Conservation (phyloP, 208 protist genomes). For the Trypanosoma grayi region DNA sequence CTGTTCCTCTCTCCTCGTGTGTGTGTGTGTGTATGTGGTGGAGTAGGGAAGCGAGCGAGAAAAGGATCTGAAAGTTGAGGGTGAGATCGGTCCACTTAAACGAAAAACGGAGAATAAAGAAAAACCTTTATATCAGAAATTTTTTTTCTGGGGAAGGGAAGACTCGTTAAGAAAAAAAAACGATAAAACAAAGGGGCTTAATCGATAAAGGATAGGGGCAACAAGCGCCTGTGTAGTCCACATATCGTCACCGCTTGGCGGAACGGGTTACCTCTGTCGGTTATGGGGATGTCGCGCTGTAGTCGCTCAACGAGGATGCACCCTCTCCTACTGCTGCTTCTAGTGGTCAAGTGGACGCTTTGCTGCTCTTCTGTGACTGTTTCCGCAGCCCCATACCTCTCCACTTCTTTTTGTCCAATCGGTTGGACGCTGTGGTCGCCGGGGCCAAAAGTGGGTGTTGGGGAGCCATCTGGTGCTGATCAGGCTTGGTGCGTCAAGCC, state of each 20-base stretch:
- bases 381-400: not conserved
- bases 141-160: not conserved
- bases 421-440: slow-evolving; percentile 8
- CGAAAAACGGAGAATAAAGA: too few relatives aligned
- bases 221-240: too few relatives aligned
- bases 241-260: too few relatives aligned
- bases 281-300: not conserved
- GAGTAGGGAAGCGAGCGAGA: too few relatives aligned
- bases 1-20: too few relatives aligned
- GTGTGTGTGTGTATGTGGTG: too few relatives aligned
- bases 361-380: not conserved
- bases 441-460: not conserved
- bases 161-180: slow-evolving; percentile 20
- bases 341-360: not conserved
- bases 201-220: too few relatives aligned
- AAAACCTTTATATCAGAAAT: too few relatives aligned
- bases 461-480: not conserved
- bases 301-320: too few relatives aligned
- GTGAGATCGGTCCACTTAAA: too few relatives aligned
- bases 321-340: not conserved
- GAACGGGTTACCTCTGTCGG: not conserved
- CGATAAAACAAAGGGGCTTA: slow-evolving; percentile 17
- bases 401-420: not conserved
- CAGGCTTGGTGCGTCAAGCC: slow-evolving; percentile 16
- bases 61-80: too few relatives aligned